These are phyloP conservation scores for Secale cereale DNA, from an alignment of 176 grass and related monocot species.

Conservation along the genomic window DNA sequence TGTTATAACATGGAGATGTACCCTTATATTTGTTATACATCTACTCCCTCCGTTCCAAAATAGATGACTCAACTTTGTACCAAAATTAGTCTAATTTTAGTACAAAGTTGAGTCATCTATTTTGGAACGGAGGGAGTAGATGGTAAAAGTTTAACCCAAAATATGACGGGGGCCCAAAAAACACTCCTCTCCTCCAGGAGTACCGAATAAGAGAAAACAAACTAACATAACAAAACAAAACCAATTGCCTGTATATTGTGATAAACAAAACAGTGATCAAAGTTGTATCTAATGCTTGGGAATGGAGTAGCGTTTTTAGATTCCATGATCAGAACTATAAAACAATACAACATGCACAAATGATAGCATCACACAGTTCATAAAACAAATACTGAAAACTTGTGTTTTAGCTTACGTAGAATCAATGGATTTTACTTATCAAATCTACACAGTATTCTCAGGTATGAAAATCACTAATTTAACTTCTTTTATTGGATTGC, in stretches of 20 bases:
- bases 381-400: neutral
- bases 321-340: too few species aligned
- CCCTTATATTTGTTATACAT: neutral
- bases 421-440: neutral
- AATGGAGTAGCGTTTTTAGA: neutral
- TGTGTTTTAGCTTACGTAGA: neutral
- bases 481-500: neutral
- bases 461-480: neutral
- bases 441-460: neutral
- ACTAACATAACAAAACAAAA: neutral
- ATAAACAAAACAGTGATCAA: neutral
- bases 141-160: too few species aligned
- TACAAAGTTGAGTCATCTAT: too few species aligned
- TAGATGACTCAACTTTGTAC: too few species aligned
- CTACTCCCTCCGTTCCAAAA: too few species aligned
- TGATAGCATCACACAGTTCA: neutral
- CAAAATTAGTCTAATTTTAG: too few species aligned
- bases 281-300: neutral
- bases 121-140: too few species aligned
- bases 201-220: too few species aligned
- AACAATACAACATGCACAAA: too few species aligned
- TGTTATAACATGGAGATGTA: neutral
- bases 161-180: too few species aligned
- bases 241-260: neutral
- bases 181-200: too few species aligned